These are phyloP conservation scores for Calonectria ilicicola DNA, from an alignment of 2,329 filamentous ascomycete species.

Conservation along the genomic window DNA sequence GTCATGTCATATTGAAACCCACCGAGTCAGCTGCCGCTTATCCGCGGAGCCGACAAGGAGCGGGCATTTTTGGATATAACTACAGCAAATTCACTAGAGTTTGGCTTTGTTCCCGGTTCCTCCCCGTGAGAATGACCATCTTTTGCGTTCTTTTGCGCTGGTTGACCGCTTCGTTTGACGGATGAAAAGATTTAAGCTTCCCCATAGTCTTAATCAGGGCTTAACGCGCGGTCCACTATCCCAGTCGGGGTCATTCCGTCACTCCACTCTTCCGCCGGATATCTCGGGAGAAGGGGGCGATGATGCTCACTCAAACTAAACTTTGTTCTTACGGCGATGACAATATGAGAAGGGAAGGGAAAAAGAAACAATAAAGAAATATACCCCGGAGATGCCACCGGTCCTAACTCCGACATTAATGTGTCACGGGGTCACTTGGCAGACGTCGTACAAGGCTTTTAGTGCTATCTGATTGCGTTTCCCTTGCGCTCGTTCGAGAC, in stretches of 20 bases:
- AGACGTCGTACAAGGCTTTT: neutral
- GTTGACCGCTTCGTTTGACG: neutral
- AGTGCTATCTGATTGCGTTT: neutral
- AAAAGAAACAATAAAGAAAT: neutral
- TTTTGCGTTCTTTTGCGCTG: neutral
- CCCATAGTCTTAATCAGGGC: neutral
- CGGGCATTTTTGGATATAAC: neutral
- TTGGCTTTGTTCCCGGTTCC: neutral
- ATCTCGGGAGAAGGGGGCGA: neutral
- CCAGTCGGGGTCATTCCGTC: neutral
- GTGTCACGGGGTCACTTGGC: neutral
- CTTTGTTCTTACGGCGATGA: neutral
- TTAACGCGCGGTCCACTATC: neutral
- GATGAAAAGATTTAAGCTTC: neutral
- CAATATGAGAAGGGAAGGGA: neutral
- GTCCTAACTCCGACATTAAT: neutral
- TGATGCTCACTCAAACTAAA: neutral
- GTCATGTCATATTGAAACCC: neutral
- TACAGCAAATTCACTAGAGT: neutral
- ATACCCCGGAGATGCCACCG: neutral
- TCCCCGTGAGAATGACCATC: too few species aligned
- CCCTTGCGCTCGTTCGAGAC: neutral
- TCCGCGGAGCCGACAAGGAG: neutral
- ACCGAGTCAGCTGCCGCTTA: neutral
- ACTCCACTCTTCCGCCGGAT: neutral